Conservation (phyloP, 75 land plant species). For the Adiantum capillusveneris region DNA sequence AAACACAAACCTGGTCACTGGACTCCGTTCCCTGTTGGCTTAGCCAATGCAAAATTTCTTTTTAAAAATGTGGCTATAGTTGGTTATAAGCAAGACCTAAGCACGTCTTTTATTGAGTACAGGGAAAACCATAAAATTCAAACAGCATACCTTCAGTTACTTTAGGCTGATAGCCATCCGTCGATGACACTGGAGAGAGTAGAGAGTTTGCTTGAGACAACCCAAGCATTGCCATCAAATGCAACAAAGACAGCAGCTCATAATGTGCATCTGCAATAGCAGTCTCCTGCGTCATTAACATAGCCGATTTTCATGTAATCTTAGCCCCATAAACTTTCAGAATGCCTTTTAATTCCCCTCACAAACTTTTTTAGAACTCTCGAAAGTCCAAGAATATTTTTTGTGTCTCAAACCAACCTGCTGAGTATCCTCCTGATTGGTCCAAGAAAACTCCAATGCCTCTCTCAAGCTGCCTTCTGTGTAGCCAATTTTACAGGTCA, state of each 20-base stretch:
- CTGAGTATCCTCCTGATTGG: slow-evolving; percentile 68
- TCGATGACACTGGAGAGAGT: slow-evolving; percentile 60
- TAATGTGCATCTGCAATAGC: slow-evolving; percentile 67
- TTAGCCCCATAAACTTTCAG: neutral
- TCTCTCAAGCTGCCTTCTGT: slow-evolving; percentile 25
- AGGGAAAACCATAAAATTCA: too few relatives aligned
- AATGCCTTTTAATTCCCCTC: too few relatives aligned
- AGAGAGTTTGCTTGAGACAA: slow-evolving; percentile 69
- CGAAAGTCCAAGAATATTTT: too few relatives aligned
- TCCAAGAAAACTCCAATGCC: slow-evolving; percentile 70
- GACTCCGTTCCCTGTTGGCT: too few relatives aligned
- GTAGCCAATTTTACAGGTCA: neutral
- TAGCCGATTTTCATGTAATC: neutral
- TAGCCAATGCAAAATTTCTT: too few relatives aligned
- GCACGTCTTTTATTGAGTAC: too few relatives aligned
- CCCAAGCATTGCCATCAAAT: slow-evolving; percentile 69
- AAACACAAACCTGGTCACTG: too few relatives aligned
- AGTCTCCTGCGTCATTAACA: slow-evolving; percentile 54
- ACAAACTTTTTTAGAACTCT: neutral
- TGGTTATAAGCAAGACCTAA: too few relatives aligned
- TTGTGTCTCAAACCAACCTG: slow-evolving; percentile 54
- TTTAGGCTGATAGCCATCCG: slow-evolving; percentile 70
- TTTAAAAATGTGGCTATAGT: too few relatives aligned
- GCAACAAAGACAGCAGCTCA: slow-evolving; percentile 84
- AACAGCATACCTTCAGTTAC: slow-evolving; percentile 55